These are phyloP conservation scores for Thalassiosira exigua DNA, from an alignment of 352 stramenopile species.

Conservation along the genomic window DNA sequence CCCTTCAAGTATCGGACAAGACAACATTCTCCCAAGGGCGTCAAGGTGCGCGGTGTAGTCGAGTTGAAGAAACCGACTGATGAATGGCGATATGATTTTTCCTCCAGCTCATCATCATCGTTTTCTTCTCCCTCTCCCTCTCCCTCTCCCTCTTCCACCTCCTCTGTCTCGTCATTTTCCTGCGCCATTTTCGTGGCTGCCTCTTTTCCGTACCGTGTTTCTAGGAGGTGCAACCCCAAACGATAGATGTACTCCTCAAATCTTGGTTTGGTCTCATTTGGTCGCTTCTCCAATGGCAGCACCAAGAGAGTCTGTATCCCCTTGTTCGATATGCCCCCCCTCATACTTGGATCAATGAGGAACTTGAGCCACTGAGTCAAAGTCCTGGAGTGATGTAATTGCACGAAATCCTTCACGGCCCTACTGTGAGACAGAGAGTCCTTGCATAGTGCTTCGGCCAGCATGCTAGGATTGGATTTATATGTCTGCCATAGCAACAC, in stretches of 20 bases:
- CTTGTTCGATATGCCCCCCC: background rate
- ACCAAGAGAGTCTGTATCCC: conserved; percentile 29
- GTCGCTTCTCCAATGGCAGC: conserved; percentile 11
- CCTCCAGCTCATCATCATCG: too few species aligned
- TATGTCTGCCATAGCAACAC: conserved; percentile 28
- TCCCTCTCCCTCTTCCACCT: too few species aligned
- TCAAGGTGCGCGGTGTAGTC: background rate
- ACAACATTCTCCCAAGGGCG: conserved; percentile 30
- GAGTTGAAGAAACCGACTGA: conserved; percentile 8
- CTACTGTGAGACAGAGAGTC: background rate
- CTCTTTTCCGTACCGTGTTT: conserved; percentile 14
- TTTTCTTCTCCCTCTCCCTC: too few species aligned
- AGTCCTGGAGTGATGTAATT: conserved; percentile 1
- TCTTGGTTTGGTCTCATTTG: background rate
- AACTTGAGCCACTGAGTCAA: conserved; percentile 30
- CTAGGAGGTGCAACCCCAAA: conserved; percentile 3
- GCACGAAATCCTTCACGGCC: background rate
- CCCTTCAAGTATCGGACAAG: conserved; percentile 11
- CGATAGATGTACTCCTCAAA: conserved; percentile 32
- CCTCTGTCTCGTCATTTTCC: background rate
- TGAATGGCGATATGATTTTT: conserved; percentile 7
- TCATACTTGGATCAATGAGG: background rate
- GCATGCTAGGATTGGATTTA: conserved; percentile 1
- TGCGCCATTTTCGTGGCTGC: conserved; percentile 4
- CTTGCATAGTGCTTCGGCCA: conserved; percentile 30